Conservation (phyloP, 495 filamentous ascomycete species). For the Neurospora sp. region DNA sequence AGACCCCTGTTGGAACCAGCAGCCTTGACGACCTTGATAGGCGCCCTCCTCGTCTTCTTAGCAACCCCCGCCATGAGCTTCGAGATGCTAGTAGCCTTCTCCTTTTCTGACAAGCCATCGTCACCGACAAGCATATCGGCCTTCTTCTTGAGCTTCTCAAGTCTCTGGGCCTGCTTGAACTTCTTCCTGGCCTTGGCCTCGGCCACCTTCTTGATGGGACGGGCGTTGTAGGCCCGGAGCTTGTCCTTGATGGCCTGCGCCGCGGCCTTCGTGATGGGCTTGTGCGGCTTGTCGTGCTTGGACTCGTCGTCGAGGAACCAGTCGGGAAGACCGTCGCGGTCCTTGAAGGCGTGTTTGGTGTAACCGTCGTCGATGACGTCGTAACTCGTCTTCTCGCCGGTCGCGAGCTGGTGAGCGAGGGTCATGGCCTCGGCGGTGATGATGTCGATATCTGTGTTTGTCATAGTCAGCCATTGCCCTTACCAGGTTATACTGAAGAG, state of each 20-base stretch:
- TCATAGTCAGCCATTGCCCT: slow-evolving; percentile 17
- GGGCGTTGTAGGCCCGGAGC: slow-evolving; percentile 82
- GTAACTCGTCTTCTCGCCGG: slow-evolving; percentile 64
- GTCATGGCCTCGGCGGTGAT: slow-evolving; percentile 99
- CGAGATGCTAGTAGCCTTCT: slow-evolving; percentile 79
- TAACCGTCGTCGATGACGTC: slow-evolving; percentile 84
- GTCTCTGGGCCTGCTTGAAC: slow-evolving; percentile 77
- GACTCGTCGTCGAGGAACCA: slow-evolving; percentile 96
- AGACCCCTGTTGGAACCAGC: slow-evolving; percentile 76
- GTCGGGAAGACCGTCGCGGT: slow-evolving; percentile 86
- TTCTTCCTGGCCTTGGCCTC: slow-evolving; percentile 95
- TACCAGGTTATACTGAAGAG: slow-evolving; percentile 3
- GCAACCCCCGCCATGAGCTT: slow-evolving; percentile 71
- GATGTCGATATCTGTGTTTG: slow-evolving; percentile 77
- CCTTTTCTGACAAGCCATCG: slow-evolving; percentile 84
- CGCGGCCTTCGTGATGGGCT: slow-evolving; percentile 81
- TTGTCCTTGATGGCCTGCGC: slow-evolving; percentile 95
- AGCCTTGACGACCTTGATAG: slow-evolving; percentile 85
- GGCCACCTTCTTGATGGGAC: slow-evolving; percentile 98
- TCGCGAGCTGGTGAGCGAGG: slow-evolving; percentile 84
- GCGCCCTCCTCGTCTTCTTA: slow-evolving; percentile 75
- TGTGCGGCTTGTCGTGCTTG: slow-evolving; percentile 71
- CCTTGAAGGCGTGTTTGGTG: slow-evolving; percentile 85
- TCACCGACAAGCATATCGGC: slow-evolving; percentile 76
- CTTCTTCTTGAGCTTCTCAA: slow-evolving; percentile 96